A percentile compares a stretch with the other conserved stretches of the same genome.
phyloP scores from a whole-genome alignment of 768 basidiomycete genomes.

The Boletus sp. region DNA sequence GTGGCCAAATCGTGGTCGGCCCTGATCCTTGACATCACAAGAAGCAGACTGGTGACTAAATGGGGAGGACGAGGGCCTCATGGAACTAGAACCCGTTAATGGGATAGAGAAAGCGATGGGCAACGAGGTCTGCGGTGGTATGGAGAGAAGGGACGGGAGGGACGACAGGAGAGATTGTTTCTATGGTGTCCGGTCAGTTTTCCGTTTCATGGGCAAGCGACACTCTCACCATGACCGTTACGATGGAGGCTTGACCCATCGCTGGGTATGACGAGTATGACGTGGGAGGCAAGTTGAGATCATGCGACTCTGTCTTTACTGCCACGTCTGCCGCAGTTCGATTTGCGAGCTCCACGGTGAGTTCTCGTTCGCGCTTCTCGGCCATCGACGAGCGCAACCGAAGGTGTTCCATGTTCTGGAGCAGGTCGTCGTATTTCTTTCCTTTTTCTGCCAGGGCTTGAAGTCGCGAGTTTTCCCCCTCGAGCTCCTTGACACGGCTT shows the following conservation, averaged over 20 bases:
- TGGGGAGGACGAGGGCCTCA: constrained; percentile 39
- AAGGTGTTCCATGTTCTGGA: constrained; percentile 64
- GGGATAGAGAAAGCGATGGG: constrained; percentile 58
- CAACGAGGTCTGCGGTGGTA: constrained; percentile 54
- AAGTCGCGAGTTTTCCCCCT: constrained; percentile 79
- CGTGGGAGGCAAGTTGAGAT: constrained; percentile 47
- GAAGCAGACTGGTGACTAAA: constrained; percentile 43
- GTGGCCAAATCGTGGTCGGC: constrained; percentile 45
- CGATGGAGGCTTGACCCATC: constrained; percentile 51
- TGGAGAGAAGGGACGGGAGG: constrained; percentile 67
- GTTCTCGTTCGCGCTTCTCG: constrained; percentile 63
- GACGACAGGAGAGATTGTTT: constrained; percentile 74
- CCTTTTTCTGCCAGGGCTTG: constrained; percentile 53
- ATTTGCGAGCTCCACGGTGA: constrained; percentile 57
- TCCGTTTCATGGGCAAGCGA: background rate
- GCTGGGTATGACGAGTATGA: constrained; percentile 34
- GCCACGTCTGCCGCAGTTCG: constrained; percentile 33
- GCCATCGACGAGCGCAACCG: constrained; percentile 61
- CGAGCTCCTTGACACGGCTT: constrained; percentile 81
- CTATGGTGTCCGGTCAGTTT: constrained; percentile 23
- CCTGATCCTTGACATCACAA: constrained; percentile 50
- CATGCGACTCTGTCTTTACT: constrained; percentile 59
- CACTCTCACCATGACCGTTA: constrained; percentile 63
- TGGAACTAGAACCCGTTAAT: constrained; percentile 33
- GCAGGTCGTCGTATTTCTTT: constrained; percentile 38